Percentiles rank a stretch among this genome's conserved stretches.
Conservation (phyloP, 495 filamentous ascomycete species). For the Hypoxylon cercidicola region DNA sequence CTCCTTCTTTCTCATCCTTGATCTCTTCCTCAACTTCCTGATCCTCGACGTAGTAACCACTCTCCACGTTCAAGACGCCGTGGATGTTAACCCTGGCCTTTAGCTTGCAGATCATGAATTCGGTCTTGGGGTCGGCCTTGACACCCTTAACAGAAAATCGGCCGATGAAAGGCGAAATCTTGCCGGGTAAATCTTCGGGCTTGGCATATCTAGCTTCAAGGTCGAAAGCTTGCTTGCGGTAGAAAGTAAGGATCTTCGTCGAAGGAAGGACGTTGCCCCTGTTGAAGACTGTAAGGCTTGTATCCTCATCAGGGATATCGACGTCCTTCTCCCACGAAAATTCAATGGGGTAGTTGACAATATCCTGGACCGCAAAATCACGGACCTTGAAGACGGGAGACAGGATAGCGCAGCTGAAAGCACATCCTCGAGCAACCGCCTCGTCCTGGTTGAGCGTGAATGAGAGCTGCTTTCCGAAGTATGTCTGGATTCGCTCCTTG, state of each 20-base stretch:
- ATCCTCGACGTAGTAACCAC: slow-evolving; percentile 97
- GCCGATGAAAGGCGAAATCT: slow-evolving; percentile 93
- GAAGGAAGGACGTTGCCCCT: slow-evolving; percentile 97
- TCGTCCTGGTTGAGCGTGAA: slow-evolving; percentile 99
- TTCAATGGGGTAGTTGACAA: slow-evolving; percentile 98
- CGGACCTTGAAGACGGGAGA: slow-evolving; percentile 98
- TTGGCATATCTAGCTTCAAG: slow-evolving; percentile 94
- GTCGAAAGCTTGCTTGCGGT: slow-evolving; percentile 97
- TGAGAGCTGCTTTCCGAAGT: slow-evolving; percentile 91
- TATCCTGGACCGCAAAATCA: slow-evolving; percentile 96
- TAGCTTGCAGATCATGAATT: slow-evolving; percentile 99
- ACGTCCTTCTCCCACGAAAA: slow-evolving; percentile 99
- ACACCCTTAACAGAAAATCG: slow-evolving; percentile 94
- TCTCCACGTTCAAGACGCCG: slow-evolving; percentile 95
- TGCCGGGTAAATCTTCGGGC: slow-evolving; percentile 88
- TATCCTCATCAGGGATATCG: slow-evolving; percentile 98
- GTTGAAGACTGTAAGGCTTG: slow-evolving; percentile 96
- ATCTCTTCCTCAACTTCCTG: slow-evolving; percentile 97
- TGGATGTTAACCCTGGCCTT: slow-evolving; percentile 98
- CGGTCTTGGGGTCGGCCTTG: slow-evolving; percentile 83
- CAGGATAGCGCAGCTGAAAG: slow-evolving; percentile 97
- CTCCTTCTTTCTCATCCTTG: slow-evolving; percentile 67
- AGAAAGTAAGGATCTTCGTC: slow-evolving; percentile 99
- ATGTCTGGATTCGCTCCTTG: slow-evolving; percentile 88
- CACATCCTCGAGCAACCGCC: slow-evolving; percentile 93